Base-by-base conservation (phyloP, 306 rosid genomes). In the Gynostemma pentaphyllum region DNA sequence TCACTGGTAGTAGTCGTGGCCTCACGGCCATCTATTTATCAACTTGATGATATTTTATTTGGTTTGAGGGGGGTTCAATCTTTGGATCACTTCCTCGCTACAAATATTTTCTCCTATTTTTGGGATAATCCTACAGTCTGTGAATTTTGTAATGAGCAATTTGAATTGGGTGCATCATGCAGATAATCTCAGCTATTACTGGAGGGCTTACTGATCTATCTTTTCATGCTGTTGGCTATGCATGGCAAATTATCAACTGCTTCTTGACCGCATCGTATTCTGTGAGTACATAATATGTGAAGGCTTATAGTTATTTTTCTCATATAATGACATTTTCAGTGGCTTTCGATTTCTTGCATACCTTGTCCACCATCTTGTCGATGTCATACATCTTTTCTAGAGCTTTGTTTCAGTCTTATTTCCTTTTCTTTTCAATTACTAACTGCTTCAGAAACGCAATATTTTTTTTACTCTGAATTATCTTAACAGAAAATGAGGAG, bases 241-340 rank as follows among this genome's bases (percentile, higher is more conserved):
- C 80, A 15, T 94, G 99, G 99, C 99, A 94, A 78, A 74, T 84
- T 56, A 41, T 76, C 56, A 94, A 94, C 80, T 94, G 99, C 74
- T 88, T 94, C 78, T 78, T 94, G 76, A 88, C 99, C 39, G 97
- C 99, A 22, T 88, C 99, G 47, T 94, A 94, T 83, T 94, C 99
- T 63, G 99, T 94, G 79, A 82, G 99, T 84, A 73, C 78, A 72
- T 29, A 28, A 62, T 54, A 54, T 70, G 41, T 70, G 41, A 41
- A 48, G 68, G 66, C 42, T 26, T 15, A 46, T 64, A 37, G 39
- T 36, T 21, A 48, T 5, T 51, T 72, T 22, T 32, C 16, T 56
- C 42, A 10, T 13, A 26, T 40, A 36, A 24, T 57, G 19, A 16
- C 64, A 36, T 57, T 52, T 37, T 36, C 64, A 39, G 19, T 36